Conservation (phyloP, 805 yeast genomes). For the Candida dajiaensis region DNA sequence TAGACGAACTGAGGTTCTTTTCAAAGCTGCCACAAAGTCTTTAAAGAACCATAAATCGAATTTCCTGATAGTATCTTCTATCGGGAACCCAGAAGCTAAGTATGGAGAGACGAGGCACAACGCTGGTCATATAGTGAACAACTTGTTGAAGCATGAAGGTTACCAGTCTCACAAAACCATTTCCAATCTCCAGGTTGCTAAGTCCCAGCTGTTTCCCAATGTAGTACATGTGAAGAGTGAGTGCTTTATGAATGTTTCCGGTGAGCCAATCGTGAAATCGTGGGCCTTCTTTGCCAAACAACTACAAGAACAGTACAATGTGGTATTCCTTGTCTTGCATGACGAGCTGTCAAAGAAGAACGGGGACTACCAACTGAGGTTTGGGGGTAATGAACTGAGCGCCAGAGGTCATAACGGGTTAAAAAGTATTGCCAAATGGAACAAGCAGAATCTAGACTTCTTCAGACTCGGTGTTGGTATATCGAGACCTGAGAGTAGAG, state of each 20-base stretch:
- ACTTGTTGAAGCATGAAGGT: slow-evolving; percentile 22
- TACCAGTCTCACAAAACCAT: slow-evolving; percentile 3
- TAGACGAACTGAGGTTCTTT: not conserved
- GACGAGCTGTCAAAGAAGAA: slow-evolving; percentile 68
- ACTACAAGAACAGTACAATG: slow-evolving; percentile 23
- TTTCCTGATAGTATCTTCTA: slow-evolving; percentile 37
- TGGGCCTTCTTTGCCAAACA: slow-evolving; percentile 35
- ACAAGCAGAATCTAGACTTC: slow-evolving; percentile 28
- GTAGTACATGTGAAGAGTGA: slow-evolving; percentile 45
- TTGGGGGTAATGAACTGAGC: slow-evolving; percentile 43
- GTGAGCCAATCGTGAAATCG: slow-evolving; percentile 44
- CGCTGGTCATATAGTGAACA: slow-evolving; percentile 59
- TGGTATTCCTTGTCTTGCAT: slow-evolving; percentile 55
- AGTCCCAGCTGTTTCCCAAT: slow-evolving; percentile 15
- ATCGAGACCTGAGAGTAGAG: slow-evolving; percentile 52
- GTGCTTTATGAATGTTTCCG: slow-evolving; percentile 68
- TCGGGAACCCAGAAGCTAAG: slow-evolving; percentile 73
- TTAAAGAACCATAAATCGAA: slow-evolving; percentile 12
- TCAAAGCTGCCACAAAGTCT: not conserved
- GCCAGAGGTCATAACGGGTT: slow-evolving; percentile 86
- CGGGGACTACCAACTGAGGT: slow-evolving; percentile 62
- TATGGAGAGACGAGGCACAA: slow-evolving; percentile 68
- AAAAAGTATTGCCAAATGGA: slow-evolving; percentile 40
- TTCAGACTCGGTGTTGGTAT: slow-evolving; percentile 74
- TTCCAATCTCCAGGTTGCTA: slow-evolving; percentile 1